phyloP scores from a whole-genome alignment of 306 rosid genomes.

The Quercus glauca region DNA sequence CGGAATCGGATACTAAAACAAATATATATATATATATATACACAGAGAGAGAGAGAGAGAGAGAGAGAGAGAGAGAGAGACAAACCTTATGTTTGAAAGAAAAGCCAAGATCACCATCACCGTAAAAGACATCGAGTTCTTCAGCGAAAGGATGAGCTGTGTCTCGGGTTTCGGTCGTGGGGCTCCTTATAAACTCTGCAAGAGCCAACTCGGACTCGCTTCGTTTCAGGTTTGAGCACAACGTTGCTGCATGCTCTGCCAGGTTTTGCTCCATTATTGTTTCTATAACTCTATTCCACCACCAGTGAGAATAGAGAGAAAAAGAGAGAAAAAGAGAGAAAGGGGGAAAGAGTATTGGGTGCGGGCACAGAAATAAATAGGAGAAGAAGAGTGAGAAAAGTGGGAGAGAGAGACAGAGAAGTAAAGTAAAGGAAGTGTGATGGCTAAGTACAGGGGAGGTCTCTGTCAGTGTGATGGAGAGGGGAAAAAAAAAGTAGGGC shows the following conservation, averaged over 20 bases:
- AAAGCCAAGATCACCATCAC: slow-evolving; percentile 25
- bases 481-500: slow-evolving; percentile 29
- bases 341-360: slow-evolving; percentile 28
- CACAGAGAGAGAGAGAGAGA: too few species aligned
- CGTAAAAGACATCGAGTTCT: slow-evolving; percentile 26
- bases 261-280: slow-evolving; percentile 36
- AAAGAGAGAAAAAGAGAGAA: slow-evolving; percentile 1
- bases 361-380: slow-evolving; percentile 35
- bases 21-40: too few species aligned
- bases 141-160: slow-evolving; percentile 3
- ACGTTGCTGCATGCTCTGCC: background rate
- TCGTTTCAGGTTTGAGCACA: slow-evolving; percentile 25
- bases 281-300: background rate
- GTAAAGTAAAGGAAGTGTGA: slow-evolving; percentile 1
- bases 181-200: slow-evolving; percentile 29
- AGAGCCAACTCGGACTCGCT: slow-evolving; percentile 51
- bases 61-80: slow-evolving; percentile 6
- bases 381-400: background rate
- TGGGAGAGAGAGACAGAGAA: too few species aligned
- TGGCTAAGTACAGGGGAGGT: background rate
- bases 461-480: background rate
- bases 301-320: slow-evolving; percentile 10
- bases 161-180: slow-evolving; percentile 9
- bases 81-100: slow-evolving; percentile 52
- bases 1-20: too few species aligned